Evolutionary conservation across 176 grass and related monocot genomes (phyloP).

Genomic region (Themeda triandra): DNA sequence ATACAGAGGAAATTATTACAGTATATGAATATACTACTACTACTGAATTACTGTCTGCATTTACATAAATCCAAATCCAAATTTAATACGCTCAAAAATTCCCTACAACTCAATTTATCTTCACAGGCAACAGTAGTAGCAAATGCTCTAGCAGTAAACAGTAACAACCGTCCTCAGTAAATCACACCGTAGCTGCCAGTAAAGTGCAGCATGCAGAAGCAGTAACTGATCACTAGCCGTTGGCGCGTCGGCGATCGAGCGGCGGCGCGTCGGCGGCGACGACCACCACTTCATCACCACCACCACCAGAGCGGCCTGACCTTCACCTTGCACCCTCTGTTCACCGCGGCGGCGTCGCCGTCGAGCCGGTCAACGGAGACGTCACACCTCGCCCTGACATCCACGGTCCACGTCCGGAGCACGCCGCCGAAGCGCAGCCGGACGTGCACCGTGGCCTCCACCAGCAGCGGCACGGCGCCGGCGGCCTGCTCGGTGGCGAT

Average conservation of each 20-base stretch:
- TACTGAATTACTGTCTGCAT: neutral
- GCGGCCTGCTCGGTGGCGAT: conserved; percentile 19
- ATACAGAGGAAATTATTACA: neutral
- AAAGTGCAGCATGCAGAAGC: neutral
- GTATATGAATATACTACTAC: neutral
- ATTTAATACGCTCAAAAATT: neutral
- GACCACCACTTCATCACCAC: conserved; percentile 8
- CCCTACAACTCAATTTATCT: neutral
- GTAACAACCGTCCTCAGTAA: neutral
- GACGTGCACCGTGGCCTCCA: conserved; percentile 44
- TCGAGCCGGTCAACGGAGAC: conserved; percentile 57
- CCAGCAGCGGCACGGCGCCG: conserved; percentile 45
- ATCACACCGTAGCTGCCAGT: neutral
- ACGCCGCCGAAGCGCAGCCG: conserved; percentile 46
- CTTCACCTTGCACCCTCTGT: conserved; percentile 37
- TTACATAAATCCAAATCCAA: neutral
- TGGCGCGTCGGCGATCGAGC: neutral
- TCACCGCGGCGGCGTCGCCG: neutral
- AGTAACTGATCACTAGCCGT: neutral
- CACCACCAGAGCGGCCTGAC: conserved; percentile 50
- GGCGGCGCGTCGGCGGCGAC: neutral
- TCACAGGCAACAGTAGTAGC: neutral
- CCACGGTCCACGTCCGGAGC: conserved; percentile 64
- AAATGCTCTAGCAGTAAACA: neutral
- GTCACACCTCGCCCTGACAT: conserved; percentile 64